A percentile compares a stretch with the other conserved stretches of the same genome.
Conservation (phyloP, 1,284 basidiomycete genomes). For the Apiotrichum veenhuisii region DNA sequence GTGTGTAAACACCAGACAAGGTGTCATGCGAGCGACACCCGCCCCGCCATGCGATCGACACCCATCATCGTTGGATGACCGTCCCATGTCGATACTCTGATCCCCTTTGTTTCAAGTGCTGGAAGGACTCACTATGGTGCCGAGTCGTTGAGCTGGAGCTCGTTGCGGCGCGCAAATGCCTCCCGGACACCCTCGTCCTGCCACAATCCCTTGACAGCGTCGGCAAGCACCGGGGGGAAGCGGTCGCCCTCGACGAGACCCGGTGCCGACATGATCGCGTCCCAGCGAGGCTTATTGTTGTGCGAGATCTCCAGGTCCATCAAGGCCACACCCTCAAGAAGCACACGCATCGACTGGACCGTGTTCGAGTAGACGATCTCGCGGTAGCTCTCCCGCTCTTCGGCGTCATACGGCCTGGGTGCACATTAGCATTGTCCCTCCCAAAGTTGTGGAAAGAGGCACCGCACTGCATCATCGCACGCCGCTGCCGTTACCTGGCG, state of each 20-base stretch:
- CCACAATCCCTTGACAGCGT: constrained; percentile 83
- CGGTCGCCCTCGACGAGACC: constrained; percentile 78
- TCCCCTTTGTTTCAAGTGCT: too few relatives aligned
- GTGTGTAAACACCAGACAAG: too few relatives aligned
- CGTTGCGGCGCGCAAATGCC: constrained; percentile 77
- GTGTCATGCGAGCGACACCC: too few relatives aligned
- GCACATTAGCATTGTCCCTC: constrained; percentile 10
- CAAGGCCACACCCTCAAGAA: constrained; percentile 83
- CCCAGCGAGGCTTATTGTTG: constrained; percentile 68
- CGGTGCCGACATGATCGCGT: constrained; percentile 74
- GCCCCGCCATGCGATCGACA: too few relatives aligned
- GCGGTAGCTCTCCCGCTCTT: constrained; percentile 91
- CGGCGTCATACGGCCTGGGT: constrained; percentile 69
- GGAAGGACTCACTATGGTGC: constrained; percentile 77
- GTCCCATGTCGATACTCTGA: too few relatives aligned
- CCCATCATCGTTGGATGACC: too few relatives aligned
- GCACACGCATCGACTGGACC: constrained; percentile 91
- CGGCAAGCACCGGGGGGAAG: constrained; percentile 71
- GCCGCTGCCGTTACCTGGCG: not conserved
- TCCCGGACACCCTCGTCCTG: constrained; percentile 78
- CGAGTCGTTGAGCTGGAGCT: constrained; percentile 95
- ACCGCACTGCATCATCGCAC: too few relatives aligned
- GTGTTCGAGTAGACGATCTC: constrained; percentile 98
- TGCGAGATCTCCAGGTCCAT: constrained; percentile 65
- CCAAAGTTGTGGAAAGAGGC: too few relatives aligned